Evolutionary conservation across 352 stramenopile genomes (phyloP).

Genomic region (Phytophthora vignae): DNA sequence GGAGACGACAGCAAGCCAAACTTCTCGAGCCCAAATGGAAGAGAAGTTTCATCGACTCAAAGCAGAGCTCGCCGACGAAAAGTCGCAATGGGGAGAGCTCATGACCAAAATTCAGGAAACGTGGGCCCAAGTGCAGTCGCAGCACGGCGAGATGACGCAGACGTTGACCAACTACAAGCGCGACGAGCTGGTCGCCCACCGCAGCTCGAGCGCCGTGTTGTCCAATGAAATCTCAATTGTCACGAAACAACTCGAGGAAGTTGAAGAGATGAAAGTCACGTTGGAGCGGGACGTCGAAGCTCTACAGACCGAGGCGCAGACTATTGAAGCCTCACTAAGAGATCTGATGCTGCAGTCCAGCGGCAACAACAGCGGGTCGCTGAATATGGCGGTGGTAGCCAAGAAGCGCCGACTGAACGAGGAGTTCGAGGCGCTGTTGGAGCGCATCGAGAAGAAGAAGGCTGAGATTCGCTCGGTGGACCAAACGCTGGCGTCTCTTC

Average conservation of each 20-base stretch:
- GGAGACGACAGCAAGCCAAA: slow-evolving; percentile 22
- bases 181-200: slow-evolving; percentile 78
- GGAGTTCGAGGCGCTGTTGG: slow-evolving; percentile 80
- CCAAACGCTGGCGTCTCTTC: slow-evolving; percentile 66
- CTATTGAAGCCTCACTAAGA: slow-evolving; percentile 58
- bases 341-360: slow-evolving; percentile 67
- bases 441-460: slow-evolving; percentile 79
- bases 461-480: slow-evolving; percentile 64
- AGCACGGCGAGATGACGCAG: slow-evolving; percentile 70
- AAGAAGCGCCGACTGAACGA: slow-evolving; percentile 87
- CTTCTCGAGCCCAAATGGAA: slow-evolving; percentile 32
- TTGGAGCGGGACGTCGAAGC: slow-evolving; percentile 69
- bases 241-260: slow-evolving; percentile 78
- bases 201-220: slow-evolving; percentile 73
- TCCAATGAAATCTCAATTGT: slow-evolving; percentile 82
- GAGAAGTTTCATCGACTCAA: slow-evolving; percentile 18
- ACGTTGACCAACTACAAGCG: slow-evolving; percentile 86
- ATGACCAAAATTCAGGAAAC: slow-evolving; percentile 35
- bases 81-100: slow-evolving; percentile 42
- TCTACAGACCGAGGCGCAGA: slow-evolving; percentile 66
- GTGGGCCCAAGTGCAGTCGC: slow-evolving; percentile 45
- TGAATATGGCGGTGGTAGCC: slow-evolving; percentile 73
- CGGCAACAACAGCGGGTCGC: slow-evolving; percentile 13
- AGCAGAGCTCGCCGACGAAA: slow-evolving; percentile 34
- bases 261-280: slow-evolving; percentile 61